Conservation (phyloP, 2,329 filamentous ascomycete genomes). For the Raffaelea ambrosiae region DNA sequence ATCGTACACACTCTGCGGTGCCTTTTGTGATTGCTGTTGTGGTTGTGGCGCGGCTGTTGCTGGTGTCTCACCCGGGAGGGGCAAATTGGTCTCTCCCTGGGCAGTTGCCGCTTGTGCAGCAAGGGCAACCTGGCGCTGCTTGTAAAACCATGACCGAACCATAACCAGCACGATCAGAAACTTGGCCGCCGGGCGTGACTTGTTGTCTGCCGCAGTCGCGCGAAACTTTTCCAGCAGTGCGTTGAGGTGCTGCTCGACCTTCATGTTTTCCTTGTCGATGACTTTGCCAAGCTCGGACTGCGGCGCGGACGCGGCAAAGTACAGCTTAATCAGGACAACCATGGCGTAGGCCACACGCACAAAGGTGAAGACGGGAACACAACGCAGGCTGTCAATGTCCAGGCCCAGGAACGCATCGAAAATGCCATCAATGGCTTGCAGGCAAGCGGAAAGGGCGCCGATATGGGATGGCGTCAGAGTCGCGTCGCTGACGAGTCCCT, state of each 20-base stretch:
- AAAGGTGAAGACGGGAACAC: slow-evolving; percentile 61
- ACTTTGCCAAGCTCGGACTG: slow-evolving; percentile 61
- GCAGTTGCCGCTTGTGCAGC: too few species aligned
- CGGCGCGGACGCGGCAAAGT: slow-evolving; percentile 56
- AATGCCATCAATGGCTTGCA: slow-evolving; percentile 57
- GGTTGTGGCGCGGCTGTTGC: too few species aligned
- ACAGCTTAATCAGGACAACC: slow-evolving; percentile 66
- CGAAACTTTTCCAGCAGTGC: slow-evolving; percentile 61
- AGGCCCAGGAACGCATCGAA: slow-evolving; percentile 58
- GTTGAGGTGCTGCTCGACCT: slow-evolving; percentile 58
- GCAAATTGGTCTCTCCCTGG: too few species aligned
- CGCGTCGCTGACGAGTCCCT: slow-evolving; percentile 29
- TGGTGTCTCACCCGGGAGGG: too few species aligned
- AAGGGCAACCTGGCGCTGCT: slow-evolving; percentile 28
- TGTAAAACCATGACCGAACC: slow-evolving; percentile 61
- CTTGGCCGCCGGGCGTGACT: slow-evolving; percentile 58
- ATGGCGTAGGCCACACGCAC: slow-evolving; percentile 64
- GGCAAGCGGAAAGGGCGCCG: slow-evolving; percentile 57
- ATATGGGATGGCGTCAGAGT: slow-evolving; percentile 50
- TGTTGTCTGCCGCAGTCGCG: slow-evolving; percentile 52
- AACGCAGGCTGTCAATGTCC: slow-evolving; percentile 49
- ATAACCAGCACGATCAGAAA: slow-evolving; percentile 64
- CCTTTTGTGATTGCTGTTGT: too few species aligned
- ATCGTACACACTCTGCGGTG: too few species aligned
- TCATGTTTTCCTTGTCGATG: slow-evolving; percentile 59